Evolutionary conservation across 148 eudicot species (phyloP), one percentile per base, ranked within the genome.

Genomic region (Cornus suecica): DNA sequence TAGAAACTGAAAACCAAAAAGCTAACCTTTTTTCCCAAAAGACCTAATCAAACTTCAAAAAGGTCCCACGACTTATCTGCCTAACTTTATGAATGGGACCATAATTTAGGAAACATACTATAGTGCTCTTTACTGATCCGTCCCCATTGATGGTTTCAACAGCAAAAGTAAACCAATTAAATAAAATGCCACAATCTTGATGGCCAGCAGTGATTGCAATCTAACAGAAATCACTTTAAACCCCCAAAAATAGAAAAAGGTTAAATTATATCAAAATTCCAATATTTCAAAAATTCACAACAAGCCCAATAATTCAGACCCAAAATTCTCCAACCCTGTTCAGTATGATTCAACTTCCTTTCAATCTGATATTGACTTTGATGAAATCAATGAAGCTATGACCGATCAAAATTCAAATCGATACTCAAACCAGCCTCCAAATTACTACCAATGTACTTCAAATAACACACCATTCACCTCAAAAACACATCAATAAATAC

Each of bases 31-130:
- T 65, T 78, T 77, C 72, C 69, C 72, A 75, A 79, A 80, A 87
- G 86, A 78, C 68, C 28, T 25, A 28, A 71, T 77, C 82, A 71
- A 78, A 67, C 79, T 83, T 82, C 71, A 76, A 78, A 65, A 80
- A 85, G 81, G 86, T 11, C 90, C 86, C 82, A 85, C 83, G 24
- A 69, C 72, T 74, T 83, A 73, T 74, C 86, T 76, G 79, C 83
- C 79, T 24, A 80, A 68, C 78, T 65, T 79, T 79, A 81, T 86
- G 85, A 82, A 81, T 87, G 85, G 89, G 81, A 77, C 85, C 87
- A 71, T 76, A 45, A 73, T 29, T 24, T 61, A 66, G 29, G 26
- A 66, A 51, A 72, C 70, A 73, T 37, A 60, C 72, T 78, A 27
- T 71, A 27, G 67, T 71, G 63, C 80, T 66, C 34, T 34, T 76